Base-by-base conservation (phyloP, 1,284 basidiomycete genomes). In the Cutaneotrichosporon cyanovorans region DNA sequence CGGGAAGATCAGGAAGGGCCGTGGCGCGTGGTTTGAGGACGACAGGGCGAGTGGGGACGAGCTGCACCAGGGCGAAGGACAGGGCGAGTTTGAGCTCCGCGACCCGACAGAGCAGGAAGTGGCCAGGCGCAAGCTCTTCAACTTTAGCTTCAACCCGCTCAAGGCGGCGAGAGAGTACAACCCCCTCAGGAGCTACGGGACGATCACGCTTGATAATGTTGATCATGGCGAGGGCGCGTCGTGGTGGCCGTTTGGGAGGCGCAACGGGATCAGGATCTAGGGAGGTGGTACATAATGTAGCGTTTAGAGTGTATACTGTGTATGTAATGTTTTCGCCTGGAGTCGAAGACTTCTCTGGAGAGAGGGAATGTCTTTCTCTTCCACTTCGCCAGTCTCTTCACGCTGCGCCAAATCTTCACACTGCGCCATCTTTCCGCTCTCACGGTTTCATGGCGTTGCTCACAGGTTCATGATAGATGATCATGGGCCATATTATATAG, bases 271-370 rank as follows among this genome's bases (percentile, higher is more conserved):
- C 6, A 16, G 7, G 9, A 25, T 10, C 23, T 16, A 23, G 7
- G 10, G 37, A 23, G 12, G 25, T 20, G 37, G 25, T 18, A 37
- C 7, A 37, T 37, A 16, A 18, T 36, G 35, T 19, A 36, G 16
- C 12, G 14, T 36, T 20, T 42, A 20, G 7, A 19, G n/a, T n/a
- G 14, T 36, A 35, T 32, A 42, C 19, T 42, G 41, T 42, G 36
- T 42, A 42, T 42, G 30, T 32, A 32, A 42, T 42, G 41, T 42
- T 35, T 19, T n/a, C n/a, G n/a, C n/a, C n/a, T n/a, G n/a, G n/a
- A n/a, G n/a, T n/a, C n/a, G n/a, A n/a, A n/a, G n/a, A n/a, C n/a
- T n/a, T n/a, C n/a, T n/a, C n/a, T n/a, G n/a, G n/a, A n/a, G n/a
- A n/a, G n/a, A n/a, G n/a, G n/a, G n/a, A n/a, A n/a, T n/a, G n/a